phyloP scores from a whole-genome alignment of 495 filamentous ascomycete species.

The Pyrenula massariospora region DNA sequence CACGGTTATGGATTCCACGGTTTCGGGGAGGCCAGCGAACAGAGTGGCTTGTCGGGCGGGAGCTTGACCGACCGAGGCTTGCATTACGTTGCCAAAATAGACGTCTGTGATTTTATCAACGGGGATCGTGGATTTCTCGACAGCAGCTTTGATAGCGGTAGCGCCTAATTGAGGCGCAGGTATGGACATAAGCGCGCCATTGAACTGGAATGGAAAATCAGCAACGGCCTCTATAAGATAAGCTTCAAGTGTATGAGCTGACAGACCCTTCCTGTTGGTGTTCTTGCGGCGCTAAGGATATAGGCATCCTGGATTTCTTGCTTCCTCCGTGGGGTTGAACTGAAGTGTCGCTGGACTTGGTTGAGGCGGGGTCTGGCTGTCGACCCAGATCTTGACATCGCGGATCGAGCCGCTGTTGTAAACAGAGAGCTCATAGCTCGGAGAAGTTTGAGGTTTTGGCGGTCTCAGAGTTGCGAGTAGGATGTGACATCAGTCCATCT shows the following conservation, averaged over 20 bases:
- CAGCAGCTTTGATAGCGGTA: slow-evolving; percentile 76
- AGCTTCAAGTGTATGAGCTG: neutral
- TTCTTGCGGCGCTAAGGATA: slow-evolving; percentile 78
- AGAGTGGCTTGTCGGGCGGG: slow-evolving; percentile 86
- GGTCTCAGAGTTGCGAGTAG: too few species aligned
- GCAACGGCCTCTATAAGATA: neutral
- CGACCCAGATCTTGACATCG: neutral
- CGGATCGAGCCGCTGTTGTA: neutral
- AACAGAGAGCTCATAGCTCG: too few species aligned
- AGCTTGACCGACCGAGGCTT: slow-evolving; percentile 72
- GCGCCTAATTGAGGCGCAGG: slow-evolving; percentile 78
- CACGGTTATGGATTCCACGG: slow-evolving; percentile 76
- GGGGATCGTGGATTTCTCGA: slow-evolving; percentile 72
- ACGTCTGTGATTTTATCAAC: slow-evolving; percentile 70
- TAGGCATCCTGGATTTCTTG: slow-evolving; percentile 80
- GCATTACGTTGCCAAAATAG: slow-evolving; percentile 96
- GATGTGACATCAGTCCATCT: too few species aligned
- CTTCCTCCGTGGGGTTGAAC: slow-evolving; percentile 39
- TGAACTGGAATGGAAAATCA: slow-evolving; percentile 51
- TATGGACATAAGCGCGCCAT: slow-evolving; percentile 72
- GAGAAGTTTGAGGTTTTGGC: too few species aligned
- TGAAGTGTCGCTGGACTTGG: slow-evolving; percentile 52
- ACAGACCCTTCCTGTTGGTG: slow-evolving; percentile 73
- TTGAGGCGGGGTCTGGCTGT: slow-evolving; percentile 26
- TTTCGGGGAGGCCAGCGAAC: slow-evolving; percentile 68